Conservation (phyloP, 1,139 yeast genomes). For the Protomyces macrosporus region DNA sequence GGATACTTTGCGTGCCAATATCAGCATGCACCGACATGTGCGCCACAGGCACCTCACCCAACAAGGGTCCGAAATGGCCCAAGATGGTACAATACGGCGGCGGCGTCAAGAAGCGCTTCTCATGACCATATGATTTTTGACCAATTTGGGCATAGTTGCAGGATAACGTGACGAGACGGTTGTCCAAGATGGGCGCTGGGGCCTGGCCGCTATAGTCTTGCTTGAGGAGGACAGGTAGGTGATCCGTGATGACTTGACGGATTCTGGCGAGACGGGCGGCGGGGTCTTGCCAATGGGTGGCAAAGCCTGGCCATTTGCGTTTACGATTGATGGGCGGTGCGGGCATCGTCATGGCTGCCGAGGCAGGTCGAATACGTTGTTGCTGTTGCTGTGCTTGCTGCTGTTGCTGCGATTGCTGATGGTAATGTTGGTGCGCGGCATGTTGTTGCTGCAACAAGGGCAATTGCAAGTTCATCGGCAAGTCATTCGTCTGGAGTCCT, state of each 20-base stretch:
- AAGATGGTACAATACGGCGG: slow-evolving; percentile 18
- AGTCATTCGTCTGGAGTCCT: not conserved
- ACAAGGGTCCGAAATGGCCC: not conserved
- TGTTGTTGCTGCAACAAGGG: not conserved
- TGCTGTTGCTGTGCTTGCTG: not conserved
- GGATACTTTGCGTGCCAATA: slow-evolving; percentile 1
- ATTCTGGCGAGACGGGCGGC: not conserved
- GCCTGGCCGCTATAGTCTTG: not conserved
- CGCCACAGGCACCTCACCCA: slow-evolving; percentile 2
- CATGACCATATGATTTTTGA: slow-evolving; percentile 27
- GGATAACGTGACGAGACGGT: not conserved
- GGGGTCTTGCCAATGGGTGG: not conserved
- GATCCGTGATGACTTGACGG: not conserved
- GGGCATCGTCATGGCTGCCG: not conserved
- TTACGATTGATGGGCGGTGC: slow-evolving; percentile 1
- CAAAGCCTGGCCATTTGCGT: slow-evolving; percentile 11
- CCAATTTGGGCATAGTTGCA: slow-evolving; percentile 24
- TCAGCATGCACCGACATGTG: slow-evolving; percentile 18
- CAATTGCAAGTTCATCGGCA: not conserved
- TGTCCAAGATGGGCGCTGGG: not conserved
- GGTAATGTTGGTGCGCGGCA: not conserved
- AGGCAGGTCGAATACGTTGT: not conserved
- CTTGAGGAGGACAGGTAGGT: not conserved
- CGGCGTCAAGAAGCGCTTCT: slow-evolving; percentile 27
- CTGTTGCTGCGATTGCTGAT: not conserved